A percentile compares a stretch with the other conserved stretches of the same genome.
Evolutionary conservation across 208 protist genomes (phyloP).

Genomic region (Leptomonas seymouri): DNA sequence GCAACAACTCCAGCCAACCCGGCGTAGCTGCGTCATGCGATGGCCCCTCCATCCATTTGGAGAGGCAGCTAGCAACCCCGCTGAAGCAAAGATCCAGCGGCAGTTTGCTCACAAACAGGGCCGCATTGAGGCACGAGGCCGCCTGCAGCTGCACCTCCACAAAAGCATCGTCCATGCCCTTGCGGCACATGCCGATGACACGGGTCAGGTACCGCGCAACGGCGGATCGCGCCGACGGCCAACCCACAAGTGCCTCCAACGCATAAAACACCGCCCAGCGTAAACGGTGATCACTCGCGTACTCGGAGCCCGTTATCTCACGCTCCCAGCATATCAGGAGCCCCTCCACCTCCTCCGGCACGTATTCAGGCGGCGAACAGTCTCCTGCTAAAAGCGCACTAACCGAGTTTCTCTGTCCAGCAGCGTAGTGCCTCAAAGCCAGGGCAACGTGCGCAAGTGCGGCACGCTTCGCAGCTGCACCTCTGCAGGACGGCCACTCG

Average conservation of each 20-base stretch:
- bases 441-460: neutral
- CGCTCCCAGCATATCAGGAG: conserved; percentile 36
- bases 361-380: neutral
- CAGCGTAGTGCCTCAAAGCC: neutral
- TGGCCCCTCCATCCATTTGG: conserved; percentile 48
- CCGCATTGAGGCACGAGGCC: conserved; percentile 32
- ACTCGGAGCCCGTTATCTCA: conserved; percentile 15
- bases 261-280: conserved; percentile 38
- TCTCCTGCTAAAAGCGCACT: conserved; percentile 2
- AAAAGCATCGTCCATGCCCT: conserved; percentile 82
- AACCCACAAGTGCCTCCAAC: conserved; percentile 37
- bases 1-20: conserved; percentile 65
- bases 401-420: neutral
- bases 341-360: conserved; percentile 18
- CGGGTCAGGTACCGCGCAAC: conserved; percentile 42
- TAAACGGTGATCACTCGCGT: conserved; percentile 43
- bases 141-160: conserved; percentile 70
- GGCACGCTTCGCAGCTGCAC: conserved; percentile 6
- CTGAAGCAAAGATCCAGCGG: conserved; percentile 47
- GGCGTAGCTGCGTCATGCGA: conserved; percentile 32
- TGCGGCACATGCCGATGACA: conserved; percentile 44
- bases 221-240: conserved; percentile 12
- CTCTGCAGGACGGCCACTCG: conserved; percentile 7
- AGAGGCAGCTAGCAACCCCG: conserved; percentile 46
- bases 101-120: conserved; percentile 19